Evolutionary conservation across 2,329 filamentous ascomycete genomes (phyloP), one percentile per base, ranked within the genome.

Genomic region (Coniochaeta hoffmannii): DNA sequence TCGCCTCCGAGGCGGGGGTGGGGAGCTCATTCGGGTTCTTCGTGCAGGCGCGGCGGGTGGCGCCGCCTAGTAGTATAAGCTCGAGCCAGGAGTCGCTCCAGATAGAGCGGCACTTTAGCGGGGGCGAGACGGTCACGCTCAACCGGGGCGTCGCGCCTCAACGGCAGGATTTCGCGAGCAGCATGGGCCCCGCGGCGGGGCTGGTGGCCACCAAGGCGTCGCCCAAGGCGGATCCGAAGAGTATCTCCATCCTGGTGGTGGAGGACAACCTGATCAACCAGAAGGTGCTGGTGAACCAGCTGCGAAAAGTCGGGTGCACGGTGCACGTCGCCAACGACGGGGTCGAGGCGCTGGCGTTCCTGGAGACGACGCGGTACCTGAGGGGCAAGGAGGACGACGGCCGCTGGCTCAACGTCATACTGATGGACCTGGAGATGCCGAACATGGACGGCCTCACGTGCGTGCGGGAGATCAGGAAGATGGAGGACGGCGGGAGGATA

Each of bases 231-330:
- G 73, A 77, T 60, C 73, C 73, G 53, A 79, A 76, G 60, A 74
- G 78, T 9, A 72, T 83, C 56, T 77, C 77, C 36, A 78, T 88
- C 2, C 69, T 87, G 8, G 71, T 87, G 3, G 85, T 88, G 0
- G 85, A 88, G 65, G 85, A 88, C 63, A 87, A 88, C 62, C 71
- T 77, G 4, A 84, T 86, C 59, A 88, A 88, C 64, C 85, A 87
- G 63, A 85, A 85, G 61, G 84, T 86, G 38, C 68, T 87, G 1
- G 69, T 85, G n/a, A 84, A 83, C 52, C 85, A 85, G 64, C 71
- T 88, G 5, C 74, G 74, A 55, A 85, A 84, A 62, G 76, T 80
- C 15, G 77, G 79, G 4, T 78, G 86, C 56, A 74, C 74, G 4
- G 82, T 83, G 4, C 81, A 82, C 55, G 80, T 80, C 0, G 84